phyloP scores from a whole-genome alignment of 257 asterid genomes.

The Primulina tabacum region DNA sequence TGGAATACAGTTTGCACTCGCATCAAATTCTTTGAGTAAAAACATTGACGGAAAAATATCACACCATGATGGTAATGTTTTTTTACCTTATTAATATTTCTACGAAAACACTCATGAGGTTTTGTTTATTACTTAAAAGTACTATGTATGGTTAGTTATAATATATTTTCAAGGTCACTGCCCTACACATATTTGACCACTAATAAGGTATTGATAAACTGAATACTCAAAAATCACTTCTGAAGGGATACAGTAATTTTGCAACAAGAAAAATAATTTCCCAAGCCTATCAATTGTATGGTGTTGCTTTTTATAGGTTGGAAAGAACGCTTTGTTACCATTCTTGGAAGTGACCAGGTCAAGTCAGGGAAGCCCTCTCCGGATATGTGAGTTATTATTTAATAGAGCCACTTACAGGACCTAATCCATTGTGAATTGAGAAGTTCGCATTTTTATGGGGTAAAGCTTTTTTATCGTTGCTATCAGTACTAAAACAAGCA shows the following conservation, averaged over 20 bases:
- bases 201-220: background rate
- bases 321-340: conserved; percentile 64
- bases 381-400: conserved; percentile 57
- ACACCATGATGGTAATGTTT: conserved; percentile 52
- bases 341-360: conserved; percentile 88
- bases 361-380: conserved; percentile 90
- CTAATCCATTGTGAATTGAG: background rate
- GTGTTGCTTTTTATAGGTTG: conserved; percentile 49
- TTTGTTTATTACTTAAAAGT: conserved; percentile 8
- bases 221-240: background rate
- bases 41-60: conserved; percentile 63
- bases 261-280: background rate
- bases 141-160: background rate
- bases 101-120: conserved; percentile 5
- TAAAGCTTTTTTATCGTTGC: background rate
- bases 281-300: background rate
- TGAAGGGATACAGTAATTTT: background rate
- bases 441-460: background rate
- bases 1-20: conserved; percentile 74
- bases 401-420: background rate
- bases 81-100: conserved; percentile 2
- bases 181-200: background rate
- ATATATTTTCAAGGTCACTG: conserved; percentile 18
- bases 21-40: conserved; percentile 65
- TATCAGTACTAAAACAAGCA: background rate